Evolutionary conservation across 2,329 filamentous ascomycete genomes (phyloP).

Genomic region (Onygenales sp.): DNA sequence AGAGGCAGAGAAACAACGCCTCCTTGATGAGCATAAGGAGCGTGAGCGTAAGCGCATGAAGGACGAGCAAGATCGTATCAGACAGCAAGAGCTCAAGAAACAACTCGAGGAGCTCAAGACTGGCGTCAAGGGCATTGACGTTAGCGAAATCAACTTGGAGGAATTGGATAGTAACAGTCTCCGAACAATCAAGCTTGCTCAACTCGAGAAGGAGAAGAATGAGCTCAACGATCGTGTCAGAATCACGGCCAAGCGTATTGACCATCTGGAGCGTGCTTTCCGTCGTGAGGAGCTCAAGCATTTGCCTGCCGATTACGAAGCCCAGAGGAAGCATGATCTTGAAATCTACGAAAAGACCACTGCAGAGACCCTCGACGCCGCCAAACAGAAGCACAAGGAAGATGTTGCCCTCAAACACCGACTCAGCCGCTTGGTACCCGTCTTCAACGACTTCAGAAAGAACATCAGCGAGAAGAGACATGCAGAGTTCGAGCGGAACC

Average conservation of each 20-base stretch:
- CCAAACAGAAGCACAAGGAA: conserved; percentile 82
- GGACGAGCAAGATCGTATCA: conserved; percentile 80
- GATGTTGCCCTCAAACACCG: conserved; percentile 91
- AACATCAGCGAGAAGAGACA: conserved; percentile 78
- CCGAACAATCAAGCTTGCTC: conserved; percentile 86
- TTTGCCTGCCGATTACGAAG: conserved; percentile 72
- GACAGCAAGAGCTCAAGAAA: conserved; percentile 88
- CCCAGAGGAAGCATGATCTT: conserved; percentile 68
- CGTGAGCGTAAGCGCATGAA: conserved; percentile 78
- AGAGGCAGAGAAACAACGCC: conserved; percentile 79
- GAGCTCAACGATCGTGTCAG: conserved; percentile 85
- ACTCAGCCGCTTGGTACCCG: conserved; percentile 71
- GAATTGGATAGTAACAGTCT: conserved; percentile 83
- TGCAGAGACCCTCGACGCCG: conserved; percentile 65
- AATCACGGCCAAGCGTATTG: conserved; percentile 87
- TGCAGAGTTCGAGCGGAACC: conserved; percentile 91
- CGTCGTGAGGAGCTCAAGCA: conserved; percentile 94
- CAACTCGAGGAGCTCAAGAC: conserved; percentile 86
- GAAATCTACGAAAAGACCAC: conserved; percentile 73
- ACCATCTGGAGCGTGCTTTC: conserved; percentile 94
- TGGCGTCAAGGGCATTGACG: conserved; percentile 69
- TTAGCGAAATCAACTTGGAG: conserved; percentile 63
- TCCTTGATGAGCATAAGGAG: conserved; percentile 86
- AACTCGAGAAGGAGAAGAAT: conserved; percentile 97
- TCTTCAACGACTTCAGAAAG: conserved; percentile 74